Conservation (phyloP, 805 yeast genomes). For the Nematodospora valgi region DNA sequence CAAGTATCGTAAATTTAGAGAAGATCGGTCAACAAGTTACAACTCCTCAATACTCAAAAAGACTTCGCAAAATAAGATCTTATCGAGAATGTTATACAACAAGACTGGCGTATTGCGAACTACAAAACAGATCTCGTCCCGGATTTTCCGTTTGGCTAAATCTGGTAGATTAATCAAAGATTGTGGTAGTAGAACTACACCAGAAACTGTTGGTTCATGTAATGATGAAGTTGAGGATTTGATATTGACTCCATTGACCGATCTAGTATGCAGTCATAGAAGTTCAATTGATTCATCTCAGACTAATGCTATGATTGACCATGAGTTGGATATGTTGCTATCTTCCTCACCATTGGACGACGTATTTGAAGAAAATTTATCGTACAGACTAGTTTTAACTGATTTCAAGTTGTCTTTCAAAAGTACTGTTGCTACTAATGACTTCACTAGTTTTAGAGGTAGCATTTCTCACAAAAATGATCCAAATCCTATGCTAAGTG, state of each 20-base stretch:
- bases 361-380: conserved; percentile 2
- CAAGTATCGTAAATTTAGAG: conserved; percentile 31
- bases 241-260: conserved; percentile 26
- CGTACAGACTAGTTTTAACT: conserved; percentile 6
- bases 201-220: conserved; percentile 6
- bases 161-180: conserved; percentile 19
- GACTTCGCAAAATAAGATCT: conserved; percentile 37
- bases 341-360: conserved; percentile 22
- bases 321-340: conserved; percentile 27
- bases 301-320: conserved; percentile 25
- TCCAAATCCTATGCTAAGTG: too few relatives aligned
- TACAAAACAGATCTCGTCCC: conserved; percentile 34
- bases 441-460: neutral
- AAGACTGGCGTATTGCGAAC: conserved; percentile 34
- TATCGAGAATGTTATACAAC: conserved; percentile 37
- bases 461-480: neutral
- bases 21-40: conserved; percentile 18
- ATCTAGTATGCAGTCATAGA: conserved; percentile 14
- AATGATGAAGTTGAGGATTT: conserved; percentile 24
- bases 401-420: conserved; percentile 10
- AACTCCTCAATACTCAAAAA: conserved; percentile 24
- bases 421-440: conserved; percentile 1
- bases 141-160: conserved; percentile 27
- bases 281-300: conserved; percentile 16
- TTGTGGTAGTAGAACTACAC: neutral